phyloP scores from a whole-genome alignment of 2,329 filamentous ascomycete species.

The Fusarium sp. region DNA sequence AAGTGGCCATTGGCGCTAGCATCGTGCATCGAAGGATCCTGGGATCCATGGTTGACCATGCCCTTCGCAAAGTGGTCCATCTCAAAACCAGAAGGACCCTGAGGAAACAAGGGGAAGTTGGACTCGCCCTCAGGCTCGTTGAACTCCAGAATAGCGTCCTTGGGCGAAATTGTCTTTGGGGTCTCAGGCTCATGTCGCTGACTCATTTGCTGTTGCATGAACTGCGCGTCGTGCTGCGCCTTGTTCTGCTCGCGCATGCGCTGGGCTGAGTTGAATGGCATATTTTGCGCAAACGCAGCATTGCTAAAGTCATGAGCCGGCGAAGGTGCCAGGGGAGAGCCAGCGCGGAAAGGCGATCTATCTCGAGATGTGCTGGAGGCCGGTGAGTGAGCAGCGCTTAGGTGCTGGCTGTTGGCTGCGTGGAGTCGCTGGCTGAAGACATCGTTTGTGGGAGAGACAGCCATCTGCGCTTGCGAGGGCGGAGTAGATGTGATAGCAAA shows the following conservation, averaged over 20 bases:
- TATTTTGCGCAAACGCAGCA: slow-evolving; percentile 26
- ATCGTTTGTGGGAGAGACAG: slow-evolving; percentile 64
- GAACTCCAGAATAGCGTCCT: slow-evolving; percentile 90
- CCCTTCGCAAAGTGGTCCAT: slow-evolving; percentile 55
- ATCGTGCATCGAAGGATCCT: slow-evolving; percentile 32
- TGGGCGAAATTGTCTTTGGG: slow-evolving; percentile 93
- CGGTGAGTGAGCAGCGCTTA: slow-evolving; percentile 69
- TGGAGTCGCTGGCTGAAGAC: slow-evolving; percentile 82
- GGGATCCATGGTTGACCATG: slow-evolving; percentile 32
- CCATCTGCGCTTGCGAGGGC: slow-evolving; percentile 59
- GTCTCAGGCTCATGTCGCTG: slow-evolving; percentile 59
- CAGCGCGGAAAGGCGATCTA: slow-evolving; percentile 84
- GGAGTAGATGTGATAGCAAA: slow-evolving; percentile 70
- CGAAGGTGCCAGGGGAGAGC: slow-evolving; percentile 70
- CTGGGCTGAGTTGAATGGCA: slow-evolving; percentile 65
- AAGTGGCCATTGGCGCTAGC: slow-evolving; percentile 38
- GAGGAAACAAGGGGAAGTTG: slow-evolving; percentile 80
- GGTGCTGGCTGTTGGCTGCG: slow-evolving; percentile 80
- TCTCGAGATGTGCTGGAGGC: slow-evolving; percentile 67
- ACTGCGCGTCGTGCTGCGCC: slow-evolving; percentile 67
- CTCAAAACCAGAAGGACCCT: slow-evolving; percentile 62
- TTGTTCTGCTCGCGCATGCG: slow-evolving; percentile 72
- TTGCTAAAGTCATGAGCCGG: slow-evolving; percentile 57
- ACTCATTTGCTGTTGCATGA: slow-evolving; percentile 56
- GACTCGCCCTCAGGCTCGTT: slow-evolving; percentile 78